phyloP scores from a whole-genome alignment of 148 eudicot species.

The Silene uniflora region DNA sequence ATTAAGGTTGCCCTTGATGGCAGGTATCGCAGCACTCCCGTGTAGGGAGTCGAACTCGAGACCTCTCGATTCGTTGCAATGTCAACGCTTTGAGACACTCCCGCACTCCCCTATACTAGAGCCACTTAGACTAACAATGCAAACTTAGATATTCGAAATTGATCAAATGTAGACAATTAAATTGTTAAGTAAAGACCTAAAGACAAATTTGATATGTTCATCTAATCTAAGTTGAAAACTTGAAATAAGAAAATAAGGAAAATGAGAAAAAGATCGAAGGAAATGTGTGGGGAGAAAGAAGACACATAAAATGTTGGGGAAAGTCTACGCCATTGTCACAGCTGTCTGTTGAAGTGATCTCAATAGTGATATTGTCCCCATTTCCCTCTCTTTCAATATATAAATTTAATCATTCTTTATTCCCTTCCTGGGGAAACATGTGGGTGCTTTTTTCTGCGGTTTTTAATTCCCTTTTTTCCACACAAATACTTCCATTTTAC shows the following conservation, averaged over 20 bases:
- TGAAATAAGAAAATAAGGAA: neutral
- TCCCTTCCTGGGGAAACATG: conserved; percentile 36
- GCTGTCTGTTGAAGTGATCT: conserved; percentile 30
- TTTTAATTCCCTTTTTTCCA: conserved; percentile 12
- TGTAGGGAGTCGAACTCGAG: no score
- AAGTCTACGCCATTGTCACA: conserved; percentile 30
- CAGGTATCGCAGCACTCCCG: no score
- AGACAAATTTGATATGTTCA: neutral
- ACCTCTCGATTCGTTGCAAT: no score
- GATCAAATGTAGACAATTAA: no score
- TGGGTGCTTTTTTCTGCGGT: conserved; percentile 29
- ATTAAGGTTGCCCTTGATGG: no score
- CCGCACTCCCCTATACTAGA: no score
- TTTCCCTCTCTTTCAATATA: conserved; percentile 14
- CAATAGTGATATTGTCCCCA: neutral
- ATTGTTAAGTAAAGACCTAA: no score
- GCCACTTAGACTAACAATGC: no score
- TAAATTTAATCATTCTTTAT: conserved; percentile 25
- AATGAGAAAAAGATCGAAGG: neutral
- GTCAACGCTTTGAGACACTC: no score
- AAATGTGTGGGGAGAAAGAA: conserved; percentile 31
- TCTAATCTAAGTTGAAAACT: neutral
- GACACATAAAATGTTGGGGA: conserved; percentile 36
- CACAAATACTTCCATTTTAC: conserved; percentile 4
- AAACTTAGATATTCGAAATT: no score